phyloP scores from a whole-genome alignment of 306 rosid genomes.

The Prunus fruticosa region DNA sequence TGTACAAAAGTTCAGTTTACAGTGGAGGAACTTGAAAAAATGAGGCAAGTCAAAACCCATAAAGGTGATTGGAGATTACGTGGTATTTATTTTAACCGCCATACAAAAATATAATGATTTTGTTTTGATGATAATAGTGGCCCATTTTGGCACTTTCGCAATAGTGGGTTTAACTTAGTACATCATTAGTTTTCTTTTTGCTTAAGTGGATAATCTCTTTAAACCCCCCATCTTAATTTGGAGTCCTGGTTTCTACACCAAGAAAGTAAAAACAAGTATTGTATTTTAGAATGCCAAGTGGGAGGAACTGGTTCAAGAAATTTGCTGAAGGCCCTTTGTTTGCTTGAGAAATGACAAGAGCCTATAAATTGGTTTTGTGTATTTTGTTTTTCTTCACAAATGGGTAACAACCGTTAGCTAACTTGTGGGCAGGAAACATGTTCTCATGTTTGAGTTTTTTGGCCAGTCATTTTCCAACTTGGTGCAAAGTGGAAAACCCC shows the following conservation, averaged over 20 bases:
- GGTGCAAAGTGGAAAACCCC: conserved; percentile 41
- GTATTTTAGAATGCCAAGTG: conserved; percentile 51
- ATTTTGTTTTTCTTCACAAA: neutral
- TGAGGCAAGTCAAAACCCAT: conserved; percentile 20
- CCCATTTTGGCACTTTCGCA: conserved; percentile 18
- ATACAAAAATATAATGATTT: conserved; percentile 18
- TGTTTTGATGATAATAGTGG: conserved; percentile 26
- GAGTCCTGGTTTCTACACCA: conserved; percentile 13
- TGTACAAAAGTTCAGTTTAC: conserved; percentile 1
- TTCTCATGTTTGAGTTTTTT: conserved; percentile 26
- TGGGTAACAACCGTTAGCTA: conserved; percentile 14
- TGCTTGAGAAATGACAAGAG: conserved; percentile 34
- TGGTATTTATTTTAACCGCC: conserved; percentile 40
- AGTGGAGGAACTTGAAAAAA: conserved; percentile 28
- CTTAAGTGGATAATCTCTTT: conserved; percentile 52
- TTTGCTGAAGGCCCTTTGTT: neutral
- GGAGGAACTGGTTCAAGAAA: neutral
- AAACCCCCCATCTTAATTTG: conserved; percentile 18
- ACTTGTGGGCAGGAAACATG: conserved; percentile 36
- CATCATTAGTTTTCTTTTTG: too few species aligned
- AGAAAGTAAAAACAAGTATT: conserved; percentile 44
- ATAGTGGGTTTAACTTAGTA: conserved; percentile 21
- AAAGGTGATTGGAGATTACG: conserved; percentile 20
- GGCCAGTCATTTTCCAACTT: conserved; percentile 44
- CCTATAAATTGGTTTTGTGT: conserved; percentile 20